A percentile compares a stretch with the other conserved stretches of the same genome.
Evolutionary conservation across 2,329 filamentous ascomycete genomes (phyloP).

Genomic region (Talaromyces islandicus): DNA sequence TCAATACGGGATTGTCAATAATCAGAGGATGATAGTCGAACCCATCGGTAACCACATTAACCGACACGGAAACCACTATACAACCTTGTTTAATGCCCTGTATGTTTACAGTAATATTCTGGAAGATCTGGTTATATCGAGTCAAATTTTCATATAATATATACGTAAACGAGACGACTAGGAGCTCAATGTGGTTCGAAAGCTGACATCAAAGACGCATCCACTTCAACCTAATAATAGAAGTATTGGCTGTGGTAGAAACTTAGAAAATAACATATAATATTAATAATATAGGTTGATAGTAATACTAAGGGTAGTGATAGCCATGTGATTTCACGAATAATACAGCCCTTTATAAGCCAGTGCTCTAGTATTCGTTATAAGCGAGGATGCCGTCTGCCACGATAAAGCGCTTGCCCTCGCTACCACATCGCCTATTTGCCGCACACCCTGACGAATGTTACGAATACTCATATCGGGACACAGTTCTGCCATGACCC

Average conservation of each 20-base stretch:
- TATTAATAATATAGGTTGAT: not conserved
- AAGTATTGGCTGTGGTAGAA: not conserved
- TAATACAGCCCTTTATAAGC: not conserved
- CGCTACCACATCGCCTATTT: not conserved
- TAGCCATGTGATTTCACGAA: not conserved
- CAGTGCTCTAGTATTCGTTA: not conserved
- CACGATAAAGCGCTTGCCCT: not conserved
- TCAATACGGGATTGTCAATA: not conserved
- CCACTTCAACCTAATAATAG: not conserved
- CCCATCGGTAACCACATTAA: not conserved
- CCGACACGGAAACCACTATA: not conserved
- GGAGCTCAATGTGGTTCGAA: not conserved
- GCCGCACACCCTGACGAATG: not conserved
- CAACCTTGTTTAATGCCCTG: not conserved
- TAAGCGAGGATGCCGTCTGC: not conserved
- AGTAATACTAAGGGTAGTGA: not conserved
- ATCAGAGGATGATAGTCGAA: not conserved
- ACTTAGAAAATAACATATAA: not conserved
- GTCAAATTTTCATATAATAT: not conserved
- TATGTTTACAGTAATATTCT: not conserved
- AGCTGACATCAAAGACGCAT: not conserved
- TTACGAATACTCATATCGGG: not conserved
- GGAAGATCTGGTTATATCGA: not conserved
- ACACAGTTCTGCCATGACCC: not conserved
- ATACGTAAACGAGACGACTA: not conserved